Percentiles rank a stretch among this genome's conserved stretches.
phyloP scores from a whole-genome alignment of 2,329 filamentous ascomycete genomes.

The Cladosporium sp. region DNA sequence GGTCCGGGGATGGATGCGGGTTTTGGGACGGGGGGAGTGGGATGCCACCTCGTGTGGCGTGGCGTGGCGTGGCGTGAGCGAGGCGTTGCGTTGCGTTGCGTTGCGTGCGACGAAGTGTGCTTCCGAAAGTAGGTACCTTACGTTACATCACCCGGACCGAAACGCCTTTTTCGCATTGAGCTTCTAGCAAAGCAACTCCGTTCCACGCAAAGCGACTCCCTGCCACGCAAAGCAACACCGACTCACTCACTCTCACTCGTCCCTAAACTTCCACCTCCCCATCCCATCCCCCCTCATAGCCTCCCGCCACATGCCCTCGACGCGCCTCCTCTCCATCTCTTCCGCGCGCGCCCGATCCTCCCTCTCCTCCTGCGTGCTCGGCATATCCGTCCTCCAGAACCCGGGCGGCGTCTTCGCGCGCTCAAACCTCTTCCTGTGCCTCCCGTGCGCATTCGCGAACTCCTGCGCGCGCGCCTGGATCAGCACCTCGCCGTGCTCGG shows the following conservation, averaged over 20 bases:
- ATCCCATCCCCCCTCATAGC: conserved; percentile 69
- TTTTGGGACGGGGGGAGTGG: no score
- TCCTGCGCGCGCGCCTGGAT: conserved; percentile 68
- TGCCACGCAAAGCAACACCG: no score
- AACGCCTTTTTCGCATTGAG: no score
- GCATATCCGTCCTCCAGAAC: conserved; percentile 88
- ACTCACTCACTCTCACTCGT: conserved; percentile 48
- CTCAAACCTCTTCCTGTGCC: conserved; percentile 68
- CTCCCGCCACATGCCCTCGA: conserved; percentile 71
- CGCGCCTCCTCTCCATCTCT: conserved; percentile 55
- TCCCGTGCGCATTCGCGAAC: conserved; percentile 69
- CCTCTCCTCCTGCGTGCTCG: conserved; percentile 72
- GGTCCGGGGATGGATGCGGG: no score
- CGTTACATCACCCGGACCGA: no score
- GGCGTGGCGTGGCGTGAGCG: no score
- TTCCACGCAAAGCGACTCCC: no score
- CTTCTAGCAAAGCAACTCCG: no score
- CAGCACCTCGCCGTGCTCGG: conserved; percentile 61
- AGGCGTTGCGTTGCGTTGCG: no score
- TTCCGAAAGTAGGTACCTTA: no score
- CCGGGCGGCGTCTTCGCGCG: conserved; percentile 71
- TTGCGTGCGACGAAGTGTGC: no score
- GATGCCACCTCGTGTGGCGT: no score
- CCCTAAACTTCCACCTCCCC: conserved; percentile 74
- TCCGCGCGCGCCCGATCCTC: conserved; percentile 59